Conservation (phyloP, 1,284 basidiomycete genomes). For the Papiliotrema nemorosa region DNA sequence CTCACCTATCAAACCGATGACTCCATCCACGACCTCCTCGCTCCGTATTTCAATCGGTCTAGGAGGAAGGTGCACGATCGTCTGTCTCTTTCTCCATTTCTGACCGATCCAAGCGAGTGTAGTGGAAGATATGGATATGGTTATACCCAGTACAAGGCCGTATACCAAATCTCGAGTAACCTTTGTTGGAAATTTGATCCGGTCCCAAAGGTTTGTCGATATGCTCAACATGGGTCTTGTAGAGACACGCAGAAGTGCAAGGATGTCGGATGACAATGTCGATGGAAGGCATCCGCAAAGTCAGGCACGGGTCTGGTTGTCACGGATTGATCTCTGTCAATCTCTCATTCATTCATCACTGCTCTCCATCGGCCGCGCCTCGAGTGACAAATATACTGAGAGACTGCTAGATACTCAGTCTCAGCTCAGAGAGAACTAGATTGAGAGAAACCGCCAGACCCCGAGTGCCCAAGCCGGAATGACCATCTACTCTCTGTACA, state of each 20-base stretch:
- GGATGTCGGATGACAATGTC: too few relatives aligned
- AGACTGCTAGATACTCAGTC: background rate
- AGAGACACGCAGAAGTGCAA: too few relatives aligned
- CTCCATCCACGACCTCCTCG: constrained; percentile 65
- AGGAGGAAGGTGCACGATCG: constrained; percentile 48
- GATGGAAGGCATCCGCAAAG: background rate
- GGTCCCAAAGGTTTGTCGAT: constrained; percentile 17
- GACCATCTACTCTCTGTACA: constrained; percentile 83
- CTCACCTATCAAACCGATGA: constrained; percentile 77
- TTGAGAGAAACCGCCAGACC: background rate
- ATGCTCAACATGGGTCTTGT: constrained; percentile 1
- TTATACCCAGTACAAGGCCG: constrained; percentile 66
- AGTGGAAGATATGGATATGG: constrained; percentile 63
- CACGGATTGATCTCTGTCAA: background rate
- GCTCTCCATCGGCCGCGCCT: too few relatives aligned
- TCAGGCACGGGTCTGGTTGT: background rate
- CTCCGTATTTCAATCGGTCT: constrained; percentile 70
- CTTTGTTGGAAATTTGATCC: constrained; percentile 21
- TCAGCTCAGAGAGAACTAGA: background rate
- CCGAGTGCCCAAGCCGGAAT: constrained; percentile 48
- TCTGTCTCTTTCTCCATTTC: constrained; percentile 51
- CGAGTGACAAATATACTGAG: too few relatives aligned
- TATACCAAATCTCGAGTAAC: constrained; percentile 54
- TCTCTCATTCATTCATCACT: background rate
- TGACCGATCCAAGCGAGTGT: constrained; percentile 57